Base-by-base conservation (phyloP, 192 early-diverging fungal genomes). In the Helicostylum pulchrum region DNA sequence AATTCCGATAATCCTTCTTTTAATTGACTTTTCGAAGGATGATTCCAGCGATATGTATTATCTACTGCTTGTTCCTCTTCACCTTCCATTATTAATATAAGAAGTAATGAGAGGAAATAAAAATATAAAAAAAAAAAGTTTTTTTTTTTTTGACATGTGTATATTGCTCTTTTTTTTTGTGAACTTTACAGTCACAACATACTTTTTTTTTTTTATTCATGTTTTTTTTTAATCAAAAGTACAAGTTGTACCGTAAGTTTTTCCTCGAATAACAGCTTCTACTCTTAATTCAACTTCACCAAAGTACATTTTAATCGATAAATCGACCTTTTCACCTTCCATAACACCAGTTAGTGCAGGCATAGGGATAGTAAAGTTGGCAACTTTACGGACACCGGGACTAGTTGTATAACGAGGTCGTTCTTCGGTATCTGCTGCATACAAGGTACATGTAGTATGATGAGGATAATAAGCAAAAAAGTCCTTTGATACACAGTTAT, bases 261-360 rank as follows among this genome's bases (percentile, higher is more conserved):
- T 72, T 53, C 74, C 74, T 26, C 65, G 62, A 31, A 76, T 76
- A 11, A 76, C 74, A 65, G 74, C 74, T 61, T 76, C 74, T 15
- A 76, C 74, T 51, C 70, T 54, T 36, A 76, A 62, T 61, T 76
- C 74, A 2, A 76, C 74, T 42, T 76, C 74, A 42, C 74, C 74
- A 57, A 76, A 76, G 39, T 76, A 76, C 74, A 76, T 76, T 46
- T 76, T 76, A 23, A 76, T 76, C 2, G 74, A 61, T 11, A 76
- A 36, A 46, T 68, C 70, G 1, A 76, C 66, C 26, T 76, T 71
- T 52, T 76, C 69, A 21, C 74, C 74, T 52, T 76, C 69, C 31
- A 57, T 62, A 11, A 76, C 74, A 17, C 70, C 70, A 10, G 74
- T 67, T 12, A 76, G 52, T 12, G 70, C 61, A 19, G 74, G 74